Conservation (phyloP, 495 filamentous ascomycete species). For the Aspergillus homomorphus region DNA sequence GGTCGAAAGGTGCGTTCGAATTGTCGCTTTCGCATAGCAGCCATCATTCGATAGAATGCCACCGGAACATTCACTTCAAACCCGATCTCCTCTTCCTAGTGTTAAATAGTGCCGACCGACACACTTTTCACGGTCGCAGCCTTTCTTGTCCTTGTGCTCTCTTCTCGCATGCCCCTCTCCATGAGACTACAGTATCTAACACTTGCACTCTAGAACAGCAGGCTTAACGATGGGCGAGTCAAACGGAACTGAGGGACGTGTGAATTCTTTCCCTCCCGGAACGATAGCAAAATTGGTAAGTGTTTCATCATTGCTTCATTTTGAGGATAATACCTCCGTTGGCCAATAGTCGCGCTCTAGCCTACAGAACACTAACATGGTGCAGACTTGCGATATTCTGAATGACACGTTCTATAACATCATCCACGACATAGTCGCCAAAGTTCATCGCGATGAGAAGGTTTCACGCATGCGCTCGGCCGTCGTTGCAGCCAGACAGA, state of each 20-base stretch:
- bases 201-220: background rate
- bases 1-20: background rate
- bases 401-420: slow-evolving; percentile 72
- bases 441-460: slow-evolving; percentile 73
- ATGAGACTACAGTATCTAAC: slow-evolving; percentile 6
- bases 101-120: background rate
- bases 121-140: background rate
- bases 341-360: background rate
- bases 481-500: slow-evolving; percentile 66
- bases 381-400: slow-evolving; percentile 51
- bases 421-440: slow-evolving; percentile 65
- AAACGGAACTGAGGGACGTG: slow-evolving; percentile 27
- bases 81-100: background rate
- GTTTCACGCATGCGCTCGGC: slow-evolving; percentile 68
- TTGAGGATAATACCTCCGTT: background rate
- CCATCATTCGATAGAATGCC: background rate
- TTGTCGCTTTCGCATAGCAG: background rate
- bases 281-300: slow-evolving; percentile 48
- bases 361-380: background rate
- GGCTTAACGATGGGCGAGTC: slow-evolving; percentile 36
- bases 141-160: background rate
- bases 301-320: slow-evolving; percentile 1
- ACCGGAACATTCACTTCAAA: background rate
- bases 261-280: slow-evolving; percentile 36
- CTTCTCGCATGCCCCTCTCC: too few species aligned